A percentile compares a stretch with the other conserved stretches of the same genome.
phyloP scores from a whole-genome alignment of 352 stramenopile species.

The Globisporangium emineosum region DNA sequence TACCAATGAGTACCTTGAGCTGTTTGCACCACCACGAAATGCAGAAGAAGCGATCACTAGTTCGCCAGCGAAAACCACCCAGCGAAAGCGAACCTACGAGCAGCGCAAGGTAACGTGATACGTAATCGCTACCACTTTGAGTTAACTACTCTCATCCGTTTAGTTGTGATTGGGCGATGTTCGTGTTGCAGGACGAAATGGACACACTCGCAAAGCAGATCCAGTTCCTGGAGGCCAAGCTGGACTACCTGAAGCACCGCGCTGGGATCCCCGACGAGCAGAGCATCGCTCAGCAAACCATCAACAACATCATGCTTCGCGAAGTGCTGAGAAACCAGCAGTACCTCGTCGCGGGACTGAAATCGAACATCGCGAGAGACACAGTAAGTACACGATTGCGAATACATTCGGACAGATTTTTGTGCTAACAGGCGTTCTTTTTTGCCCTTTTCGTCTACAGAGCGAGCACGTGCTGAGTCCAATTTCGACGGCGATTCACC shows the following conservation, averaged over 20 bases:
- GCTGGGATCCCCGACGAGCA: constrained; percentile 9
- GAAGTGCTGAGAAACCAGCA: constrained; percentile 11
- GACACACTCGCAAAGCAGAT: constrained; percentile 3
- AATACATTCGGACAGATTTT: background rate
- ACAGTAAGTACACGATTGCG: background rate
- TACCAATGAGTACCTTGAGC: background rate
- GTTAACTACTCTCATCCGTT: background rate
- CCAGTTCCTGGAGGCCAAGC: constrained; percentile 1
- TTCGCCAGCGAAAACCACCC: background rate
- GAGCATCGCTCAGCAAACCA: constrained; percentile 1
- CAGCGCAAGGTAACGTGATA: constrained; percentile 8
- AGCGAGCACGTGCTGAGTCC: constrained; percentile 5
- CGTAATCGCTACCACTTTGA: too few relatives aligned
- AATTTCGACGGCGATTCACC: background rate
- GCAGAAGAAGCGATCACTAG: background rate
- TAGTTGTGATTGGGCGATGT: background rate
- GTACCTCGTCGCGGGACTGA: constrained; percentile 11
- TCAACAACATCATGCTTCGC: constrained; percentile 8
- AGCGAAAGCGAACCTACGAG: constrained; percentile 10
- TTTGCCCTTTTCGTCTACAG: background rate
- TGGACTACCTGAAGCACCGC: constrained; percentile 7
- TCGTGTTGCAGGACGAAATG: constrained; percentile 1
- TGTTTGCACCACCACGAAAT: background rate
- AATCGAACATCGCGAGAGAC: constrained; percentile 8
- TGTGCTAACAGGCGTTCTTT: background rate